Base-by-base conservation (phyloP, 768 basidiomycete genomes). In the Chalciporus chontae region DNA sequence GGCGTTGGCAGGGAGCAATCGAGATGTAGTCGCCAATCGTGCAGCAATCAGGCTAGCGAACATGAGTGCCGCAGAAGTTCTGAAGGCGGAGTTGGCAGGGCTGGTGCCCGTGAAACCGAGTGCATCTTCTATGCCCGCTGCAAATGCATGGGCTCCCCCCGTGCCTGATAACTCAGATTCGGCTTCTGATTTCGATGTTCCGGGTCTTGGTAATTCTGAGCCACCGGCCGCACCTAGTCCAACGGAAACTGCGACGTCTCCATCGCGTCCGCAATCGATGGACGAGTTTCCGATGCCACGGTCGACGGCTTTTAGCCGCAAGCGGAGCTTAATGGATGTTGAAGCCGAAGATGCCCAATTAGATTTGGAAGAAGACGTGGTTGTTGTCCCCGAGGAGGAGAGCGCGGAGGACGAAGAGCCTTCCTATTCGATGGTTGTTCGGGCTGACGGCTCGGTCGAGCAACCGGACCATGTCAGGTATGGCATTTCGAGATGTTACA, bases 1-100 rank as follows among this genome's bases (percentile, higher is more conserved):
- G 57, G 88, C 87, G 37, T 73, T 94, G 45, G 85, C 81, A 37
- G 90, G 90, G 18, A 87, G 87, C n/a, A 95, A 94, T 67, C 80
- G 81, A 48, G 90, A 94, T 67, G 83, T 95, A 51, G 92, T 94
- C 24, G 85, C 86, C 43, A 95, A 95, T 68, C 83, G 92, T 37
- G 81, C 83, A 55, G 90, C 89, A 21, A 91, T 96, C 56, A 83
- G 94, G 52, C 85, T 95, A 81, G 95, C 95, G 24, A 98, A 98
- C 65, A 82, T 98, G 83, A 91, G 84, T 73, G 95, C 95, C 40
- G 94, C 94, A 48, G 91, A 98, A 66, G 80, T 86, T 67, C 76
- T 98, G 60, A 94, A 91, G 71, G 93, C 91, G 45, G 91, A 97
- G 69, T 69, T 97, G 55, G 79, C 84, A 56, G 80, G 83, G 18